Evolutionary conservation across 805 yeast species (phyloP).

Genomic region (Metschnikowia lunata): DNA sequence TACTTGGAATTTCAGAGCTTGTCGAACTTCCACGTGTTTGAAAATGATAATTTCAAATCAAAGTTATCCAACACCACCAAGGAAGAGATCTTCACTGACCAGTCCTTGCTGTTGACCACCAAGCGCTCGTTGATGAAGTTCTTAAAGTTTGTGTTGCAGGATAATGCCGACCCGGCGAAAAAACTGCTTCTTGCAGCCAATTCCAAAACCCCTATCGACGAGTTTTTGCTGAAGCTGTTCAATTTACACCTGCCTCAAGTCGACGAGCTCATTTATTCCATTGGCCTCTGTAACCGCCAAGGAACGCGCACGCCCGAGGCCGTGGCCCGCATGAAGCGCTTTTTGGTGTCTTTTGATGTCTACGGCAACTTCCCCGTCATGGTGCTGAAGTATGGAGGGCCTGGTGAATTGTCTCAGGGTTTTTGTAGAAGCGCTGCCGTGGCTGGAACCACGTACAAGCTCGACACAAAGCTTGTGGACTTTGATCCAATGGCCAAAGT

Average conservation of each 20-base stretch:
- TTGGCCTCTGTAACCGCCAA: slow-evolving; percentile 69
- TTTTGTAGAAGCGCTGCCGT: slow-evolving; percentile 98
- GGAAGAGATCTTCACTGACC: slow-evolving; percentile 91
- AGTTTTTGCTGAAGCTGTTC: slow-evolving; percentile 61
- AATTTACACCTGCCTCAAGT: slow-evolving; percentile 70
- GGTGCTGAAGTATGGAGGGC: slow-evolving; percentile 90
- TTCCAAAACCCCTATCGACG: slow-evolving; percentile 50
- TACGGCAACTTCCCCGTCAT: slow-evolving; percentile 94
- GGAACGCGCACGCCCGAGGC: slow-evolving; percentile 69
- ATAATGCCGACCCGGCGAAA: slow-evolving; percentile 56
- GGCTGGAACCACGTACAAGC: slow-evolving; percentile 90
- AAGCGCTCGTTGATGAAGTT: slow-evolving; percentile 88
- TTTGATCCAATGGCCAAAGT: slow-evolving; percentile 64
- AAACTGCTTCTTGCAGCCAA: slow-evolving; percentile 54
- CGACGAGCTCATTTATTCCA: slow-evolving; percentile 78
- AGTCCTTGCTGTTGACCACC: slow-evolving; percentile 64
- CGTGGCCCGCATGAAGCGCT: slow-evolving; percentile 74
- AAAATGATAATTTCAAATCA: slow-evolving; percentile 78
- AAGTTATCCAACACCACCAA: slow-evolving; percentile 75
- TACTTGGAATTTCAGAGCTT: slow-evolving; percentile 90
- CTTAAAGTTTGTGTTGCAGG: slow-evolving; percentile 71
- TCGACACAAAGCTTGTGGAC: slow-evolving; percentile 60
- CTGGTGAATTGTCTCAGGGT: slow-evolving; percentile 94
- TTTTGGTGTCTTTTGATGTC: slow-evolving; percentile 78
- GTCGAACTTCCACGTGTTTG: slow-evolving; percentile 88